These are phyloP conservation scores for Penicillium janthinellum DNA, from an alignment of 2,329 filamentous ascomycete genomes.

Conservation along the genomic window DNA sequence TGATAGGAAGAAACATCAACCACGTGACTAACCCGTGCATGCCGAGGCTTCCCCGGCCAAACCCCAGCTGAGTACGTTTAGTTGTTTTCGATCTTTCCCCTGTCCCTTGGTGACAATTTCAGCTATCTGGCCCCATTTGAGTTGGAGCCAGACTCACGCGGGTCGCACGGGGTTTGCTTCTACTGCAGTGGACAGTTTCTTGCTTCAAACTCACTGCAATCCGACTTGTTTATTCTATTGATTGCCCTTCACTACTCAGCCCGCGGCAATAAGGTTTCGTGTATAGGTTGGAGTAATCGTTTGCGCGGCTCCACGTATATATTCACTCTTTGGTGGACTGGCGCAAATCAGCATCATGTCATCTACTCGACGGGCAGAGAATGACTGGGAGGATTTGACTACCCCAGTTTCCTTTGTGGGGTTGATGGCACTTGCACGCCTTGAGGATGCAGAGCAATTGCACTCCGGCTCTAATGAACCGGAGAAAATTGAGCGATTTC, in stretches of 20 bases:
- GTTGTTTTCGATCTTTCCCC: neutral
- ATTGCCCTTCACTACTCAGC: too few species aligned
- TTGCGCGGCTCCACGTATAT: neutral
- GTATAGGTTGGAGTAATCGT: neutral
- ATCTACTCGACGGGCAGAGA: conserved; percentile 8
- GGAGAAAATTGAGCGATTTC: conserved; percentile 36
- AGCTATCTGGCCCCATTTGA: neutral
- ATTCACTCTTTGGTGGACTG: neutral
- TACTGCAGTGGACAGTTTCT: neutral
- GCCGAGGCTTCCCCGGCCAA: conserved; percentile 22
- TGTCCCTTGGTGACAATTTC: neutral
- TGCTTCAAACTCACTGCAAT: too few species aligned
- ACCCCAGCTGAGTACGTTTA: conserved; percentile 4
- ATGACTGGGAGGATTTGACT: conserved; percentile 11
- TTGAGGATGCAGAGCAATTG: conserved; percentile 20
- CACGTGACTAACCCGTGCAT: conserved; percentile 18
- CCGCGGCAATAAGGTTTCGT: too few species aligned
- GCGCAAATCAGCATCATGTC: conserved; percentile 18
- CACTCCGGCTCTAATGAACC: conserved; percentile 15
- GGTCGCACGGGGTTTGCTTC: neutral
- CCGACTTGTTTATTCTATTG: too few species aligned
- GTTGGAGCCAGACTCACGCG: neutral
- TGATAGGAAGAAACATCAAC: neutral
- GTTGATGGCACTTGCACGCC: conserved; percentile 36
- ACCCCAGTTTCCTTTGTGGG: conserved; percentile 30